Base-by-base conservation (phyloP, 139 green algal species). In the Tetradesmus lagerheimii region DNA sequence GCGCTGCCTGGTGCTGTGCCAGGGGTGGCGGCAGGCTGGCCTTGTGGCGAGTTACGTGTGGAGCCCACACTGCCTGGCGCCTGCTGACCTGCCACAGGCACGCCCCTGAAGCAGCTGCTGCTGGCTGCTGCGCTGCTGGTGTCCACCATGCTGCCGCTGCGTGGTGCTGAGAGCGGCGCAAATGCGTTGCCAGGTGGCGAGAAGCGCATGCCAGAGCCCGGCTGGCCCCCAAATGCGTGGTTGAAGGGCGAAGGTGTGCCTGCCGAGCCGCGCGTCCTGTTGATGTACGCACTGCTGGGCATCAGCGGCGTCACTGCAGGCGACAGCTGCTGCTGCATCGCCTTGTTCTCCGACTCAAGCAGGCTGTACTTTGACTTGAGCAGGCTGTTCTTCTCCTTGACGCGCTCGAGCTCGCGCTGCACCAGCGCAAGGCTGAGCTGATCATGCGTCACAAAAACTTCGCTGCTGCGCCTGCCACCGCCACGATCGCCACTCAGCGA, bases 91-190 rank as follows among this genome's bases (percentile, higher is more conserved):
- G 57, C n/a, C 71, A 79, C 31, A 79, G 31, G 29, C 71, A 39
- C n/a, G 71, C 71, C 71, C 31, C 12, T 79, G 71, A 79, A 79
- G 71, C 71, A 79, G 71, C 71, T 79, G 71, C 71, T 79, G 71
- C 71, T 79, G 71, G 71, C 57, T 31, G 57, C 57, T 23, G 20
- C 71, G n/a, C 71, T 79, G 71, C 71, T 38, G 71, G 71, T 15
- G 31, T 38, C 31, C 31, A 38, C 12, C 71, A 79, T 38, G 71
- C 71, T 38, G 71, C 71, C 14, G n/a, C 71, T 79, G 31, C 71
- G n/a, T 38, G 71, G 71, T n/a, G 71, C 71, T 16, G 71, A 25
- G 11, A 39, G 31, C 71, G 20, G 71, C 71, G 29, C 2, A 18
- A 41, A 79, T 79, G 71, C 31, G 71, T 79, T 79, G 71, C 31